Base-by-base conservation (phyloP, 140 eudicot genomes). In the Senecio squalidus region DNA sequence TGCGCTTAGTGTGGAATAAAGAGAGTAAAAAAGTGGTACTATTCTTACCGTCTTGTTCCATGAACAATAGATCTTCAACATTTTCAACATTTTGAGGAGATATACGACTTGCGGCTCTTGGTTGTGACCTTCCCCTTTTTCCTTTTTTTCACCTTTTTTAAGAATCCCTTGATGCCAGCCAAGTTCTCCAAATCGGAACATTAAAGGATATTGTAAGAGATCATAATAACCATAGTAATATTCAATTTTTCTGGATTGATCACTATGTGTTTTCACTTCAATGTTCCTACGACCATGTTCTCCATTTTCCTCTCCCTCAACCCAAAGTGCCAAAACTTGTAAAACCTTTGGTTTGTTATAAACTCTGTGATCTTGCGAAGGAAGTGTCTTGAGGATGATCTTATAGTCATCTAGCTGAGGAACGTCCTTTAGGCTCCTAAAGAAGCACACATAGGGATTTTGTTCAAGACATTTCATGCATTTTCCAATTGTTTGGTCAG, bases 121-220 rank as follows among this genome's bases (percentile, higher is more conserved):
- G 4, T 15, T 53, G 6, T 44, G 22, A 44, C 21, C 50, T 27
- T 0, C 31, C 10, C 14, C 22, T 28, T 14, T 53, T 27, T 26
- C 11, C 27, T 0, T 49, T 1, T 24, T 10, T 49, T 3, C 5
- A 10, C 6, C 23, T 1, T 52, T 52, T 52, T 52, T 49, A 21
- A 28, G 39, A 26, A 52, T 52, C 3, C 38, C 21, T 52, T 27
- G 39, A n/a, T 50, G 57, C 57, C 57, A 50, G 24, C 57, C 57
- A 2, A 25, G 16, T 13, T 52, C 38, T 36, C 43, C 43, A 36
- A 27, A 26, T 3, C 38, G 22, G 2, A 26, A 26, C 38, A 14
- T 27, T 1, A 24, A 5, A n/a, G n/a, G n/a, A n/a, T n/a, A n/a
- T n/a, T n/a, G n/a, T n/a, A n/a, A 10, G 30, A 22, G 27, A n/a